Evolutionary conservation across 2,329 filamentous ascomycete species (phyloP).

Genomic region (Pseudocercospora crystallina): DNA sequence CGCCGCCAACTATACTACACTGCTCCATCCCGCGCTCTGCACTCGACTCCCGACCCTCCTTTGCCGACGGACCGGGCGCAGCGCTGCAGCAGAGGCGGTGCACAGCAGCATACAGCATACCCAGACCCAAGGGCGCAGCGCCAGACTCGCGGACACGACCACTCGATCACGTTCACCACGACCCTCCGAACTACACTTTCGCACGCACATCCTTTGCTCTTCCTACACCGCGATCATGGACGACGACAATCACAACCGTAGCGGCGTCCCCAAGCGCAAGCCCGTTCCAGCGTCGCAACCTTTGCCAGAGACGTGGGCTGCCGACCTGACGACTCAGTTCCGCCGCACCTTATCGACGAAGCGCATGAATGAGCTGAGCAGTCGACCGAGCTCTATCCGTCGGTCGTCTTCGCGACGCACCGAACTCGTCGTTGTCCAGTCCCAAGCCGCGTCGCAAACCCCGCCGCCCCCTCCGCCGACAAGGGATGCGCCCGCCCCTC

Average conservation of each 20-base stretch:
- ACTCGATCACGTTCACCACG: too few species aligned
- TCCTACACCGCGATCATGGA: conserved; percentile 23
- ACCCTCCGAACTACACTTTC: background rate
- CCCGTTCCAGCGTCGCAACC: conserved; percentile 29
- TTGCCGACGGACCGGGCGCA: too few species aligned
- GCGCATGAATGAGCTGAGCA: conserved; percentile 75
- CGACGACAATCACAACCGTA: conserved; percentile 25
- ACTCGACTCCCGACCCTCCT: too few species aligned
- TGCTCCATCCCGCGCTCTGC: too few species aligned
- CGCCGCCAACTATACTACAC: too few species aligned
- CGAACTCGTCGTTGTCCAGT: conserved; percentile 28
- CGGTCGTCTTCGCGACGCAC: conserved; percentile 58
- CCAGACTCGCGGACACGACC: too few species aligned
- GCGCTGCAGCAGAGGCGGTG: too few species aligned
- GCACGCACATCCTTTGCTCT: background rate
- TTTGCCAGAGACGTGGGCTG: conserved; percentile 66
- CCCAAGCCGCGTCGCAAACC: conserved; percentile 2
- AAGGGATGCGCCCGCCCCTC: conserved; percentile 19
- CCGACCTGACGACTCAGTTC: conserved; percentile 78
- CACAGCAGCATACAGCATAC: too few species aligned
- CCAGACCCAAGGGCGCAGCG: too few species aligned
- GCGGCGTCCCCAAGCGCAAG: conserved; percentile 33
- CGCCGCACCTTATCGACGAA: conserved; percentile 83
- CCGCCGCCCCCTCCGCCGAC: conserved; percentile 19
- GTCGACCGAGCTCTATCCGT: conserved; percentile 39